Evolutionary conservation across 306 rosid species (phyloP), one percentile per base, ranked within the genome.

Genomic region (Trifolium subterraneum): DNA sequence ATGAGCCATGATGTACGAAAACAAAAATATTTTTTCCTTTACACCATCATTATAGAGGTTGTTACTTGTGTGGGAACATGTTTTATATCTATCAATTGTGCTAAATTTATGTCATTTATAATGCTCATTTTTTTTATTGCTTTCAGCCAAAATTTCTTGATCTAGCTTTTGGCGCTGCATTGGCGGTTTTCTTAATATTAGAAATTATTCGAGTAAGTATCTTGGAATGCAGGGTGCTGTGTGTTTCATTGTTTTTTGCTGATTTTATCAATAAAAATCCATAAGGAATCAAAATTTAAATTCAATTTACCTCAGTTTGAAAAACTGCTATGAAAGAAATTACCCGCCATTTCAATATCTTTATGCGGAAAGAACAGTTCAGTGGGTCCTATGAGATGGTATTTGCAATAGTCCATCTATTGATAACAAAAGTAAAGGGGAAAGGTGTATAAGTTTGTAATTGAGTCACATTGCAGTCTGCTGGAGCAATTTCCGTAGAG

Each of bases 121-220:
- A 44, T 58, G 20, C 82, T 80, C 72, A 77, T 78, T 84, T 41
- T 69, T 78, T 78, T 10, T 66, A 23, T 82, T 87, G 76, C 80
- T 88, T 90, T 45, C 96, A 94, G 99, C 92, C 96, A 67, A 85
- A 84, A 79, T 92, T 90, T 87, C 99, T 94, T 55, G 85, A 90
- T 82, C 89, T 94, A 51, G 92, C 96, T 50, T 94, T 94, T 71
- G 98, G 99, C 4, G 96, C 90, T 44, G 97, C 99, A 39, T 82
- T 94, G 90, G 88, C 87, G 12, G 90, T 88, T 86, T 92, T 94
- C 87, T 68, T 92, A 89, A 85, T 81, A 20, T 42, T 94, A 77
- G 99, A 92, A 92, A 90, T 87, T 81, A 84, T 94, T 79, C 90
- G 96, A 82, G 99, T 92, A 86, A 86, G 95, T 82, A 74, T 69